Percentiles rank a stretch among this genome's conserved stretches.
Conservation (phyloP, 2,329 filamentous ascomycete species). For the Ciborinia camelliae region DNA sequence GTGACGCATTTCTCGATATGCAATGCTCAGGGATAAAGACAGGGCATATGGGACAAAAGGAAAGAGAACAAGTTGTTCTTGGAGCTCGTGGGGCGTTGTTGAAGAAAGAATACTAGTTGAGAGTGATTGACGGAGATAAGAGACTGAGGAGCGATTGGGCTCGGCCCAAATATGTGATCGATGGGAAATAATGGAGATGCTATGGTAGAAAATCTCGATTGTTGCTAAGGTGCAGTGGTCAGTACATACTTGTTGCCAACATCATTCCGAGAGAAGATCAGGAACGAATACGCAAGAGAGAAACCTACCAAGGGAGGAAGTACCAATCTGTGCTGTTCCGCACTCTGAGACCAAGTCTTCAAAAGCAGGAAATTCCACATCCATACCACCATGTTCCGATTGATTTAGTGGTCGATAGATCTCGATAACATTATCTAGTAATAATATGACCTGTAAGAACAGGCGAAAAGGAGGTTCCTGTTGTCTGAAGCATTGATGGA, state of each 20-base stretch:
- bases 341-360: conserved; percentile 34
- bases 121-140: conserved; percentile 29
- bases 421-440: conserved; percentile 57
- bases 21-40: conserved; percentile 58
- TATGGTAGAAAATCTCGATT: conserved; percentile 61
- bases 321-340: conserved; percentile 25
- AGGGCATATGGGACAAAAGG: conserved; percentile 61
- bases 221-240: conserved; percentile 44
- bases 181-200: conserved; percentile 60
- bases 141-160: conserved; percentile 26
- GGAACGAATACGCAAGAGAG: background rate
- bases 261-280: background rate
- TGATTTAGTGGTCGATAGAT: conserved; percentile 52
- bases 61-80: conserved; percentile 46
- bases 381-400: conserved; percentile 31
- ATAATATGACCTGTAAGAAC: conserved; percentile 51
- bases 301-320: conserved; percentile 23
- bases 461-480: conserved; percentile 55
- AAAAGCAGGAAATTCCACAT: conserved; percentile 32
- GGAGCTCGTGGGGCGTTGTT: conserved; percentile 24
- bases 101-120: conserved; percentile 26
- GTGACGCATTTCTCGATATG: conserved; percentile 62
- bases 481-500: conserved; percentile 49
- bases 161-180: conserved; percentile 38
- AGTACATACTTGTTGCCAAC: background rate